Base-by-base conservation (phyloP, 352 stramenopile species). In the Phytopythium boreale region DNA sequence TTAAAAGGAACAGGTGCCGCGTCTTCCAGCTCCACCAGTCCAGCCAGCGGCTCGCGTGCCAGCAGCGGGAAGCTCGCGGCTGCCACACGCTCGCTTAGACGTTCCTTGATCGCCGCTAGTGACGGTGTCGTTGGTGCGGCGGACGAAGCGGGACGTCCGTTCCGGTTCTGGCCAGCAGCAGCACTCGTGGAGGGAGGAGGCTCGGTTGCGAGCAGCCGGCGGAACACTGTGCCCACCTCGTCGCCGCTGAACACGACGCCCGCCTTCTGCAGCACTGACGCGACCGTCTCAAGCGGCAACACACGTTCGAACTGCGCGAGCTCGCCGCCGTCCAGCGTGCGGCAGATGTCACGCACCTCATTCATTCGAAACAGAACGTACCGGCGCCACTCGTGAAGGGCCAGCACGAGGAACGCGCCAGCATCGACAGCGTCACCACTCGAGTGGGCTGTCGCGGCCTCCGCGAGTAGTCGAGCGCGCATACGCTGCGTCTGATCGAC, bases 351-450 rank as follows among this genome's bases (percentile, higher is more conserved):
- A 7, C 79, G 77, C 3, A 95, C 62, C 36, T 91, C 82, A 61
- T 89, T 84, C 55, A 95, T 79, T 14, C 81, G 77, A n/a, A 80
- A 62, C 22, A 88, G 68, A 17, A 93, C 70, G 59, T 92, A 92
- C 3, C 71, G 74, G 39, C 87, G 77, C 84, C 86, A 95, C 61
- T 95, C 86, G 19, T 76, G 46, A 12, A 93, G 46, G 10, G 76
- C 73, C 1, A 92, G 41, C 4, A 93, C 68, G 0, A 95, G 72
- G 34, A 95, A 92, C 12, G 64, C 47, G 4, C 75, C 74, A 2
- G 77, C 80, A 10, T 82, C 66, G 17, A 91, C 0, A 37, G 60
- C 6, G 50, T 47, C 29, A 3, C 11, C 50, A 20, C 27, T 68
- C 29, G 65, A 63, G 2, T 37, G 24, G 7, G 27, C 41, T 7